These are phyloP conservation scores for Nicotiana undulata DNA, from an alignment of 257 asterid species.

Conservation along the genomic window DNA sequence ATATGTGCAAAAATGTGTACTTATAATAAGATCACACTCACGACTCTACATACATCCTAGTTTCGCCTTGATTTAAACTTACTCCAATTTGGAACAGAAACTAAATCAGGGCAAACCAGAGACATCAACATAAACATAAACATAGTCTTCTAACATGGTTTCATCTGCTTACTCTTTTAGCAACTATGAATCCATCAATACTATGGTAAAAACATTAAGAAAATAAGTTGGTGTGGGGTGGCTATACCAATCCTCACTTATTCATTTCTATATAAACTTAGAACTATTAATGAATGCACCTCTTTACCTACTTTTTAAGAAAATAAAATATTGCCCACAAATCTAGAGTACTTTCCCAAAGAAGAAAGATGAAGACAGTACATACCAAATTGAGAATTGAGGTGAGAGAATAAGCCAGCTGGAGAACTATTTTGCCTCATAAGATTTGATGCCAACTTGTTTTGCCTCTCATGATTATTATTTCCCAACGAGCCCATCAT, in stretches of 20 bases:
- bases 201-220: not conserved
- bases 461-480: slow-evolving; percentile 47
- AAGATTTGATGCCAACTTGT: slow-evolving; percentile 36
- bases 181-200: not conserved
- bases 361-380: not conserved
- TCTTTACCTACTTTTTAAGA: not conserved
- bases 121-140: not conserved
- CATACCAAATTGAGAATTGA: slow-evolving; percentile 48
- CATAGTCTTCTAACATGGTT: not conserved
- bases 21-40: no score
- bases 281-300: not conserved
- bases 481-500: slow-evolving; percentile 23
- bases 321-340: not conserved
- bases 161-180: not conserved
- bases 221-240: not conserved
- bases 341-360: not conserved
- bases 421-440: slow-evolving; percentile 72
- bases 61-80: not conserved
- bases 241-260: no score
- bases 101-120: not conserved
- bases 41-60: no score
- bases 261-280: no score
- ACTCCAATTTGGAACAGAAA: not conserved
- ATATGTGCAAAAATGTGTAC: no score
- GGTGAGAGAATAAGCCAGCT: slow-evolving; percentile 55